Percentiles rank a stretch among this genome's conserved stretches.
These are phyloP conservation scores for Pulveroboletus sp. DNA, from an alignment of 768 basidiomycete species.

Conservation along the genomic window DNA sequence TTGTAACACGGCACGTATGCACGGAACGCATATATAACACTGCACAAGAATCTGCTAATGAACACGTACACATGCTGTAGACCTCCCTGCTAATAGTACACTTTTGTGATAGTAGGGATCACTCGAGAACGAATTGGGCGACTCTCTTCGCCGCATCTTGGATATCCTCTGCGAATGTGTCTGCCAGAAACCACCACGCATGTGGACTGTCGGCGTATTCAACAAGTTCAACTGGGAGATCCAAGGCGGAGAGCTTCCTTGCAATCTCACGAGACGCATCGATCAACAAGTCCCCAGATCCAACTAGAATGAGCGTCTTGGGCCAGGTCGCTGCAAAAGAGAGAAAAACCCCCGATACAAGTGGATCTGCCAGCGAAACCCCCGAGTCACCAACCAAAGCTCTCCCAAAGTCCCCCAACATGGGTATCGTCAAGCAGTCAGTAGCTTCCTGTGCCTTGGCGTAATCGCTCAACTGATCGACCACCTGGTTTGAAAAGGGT, in stretches of 20 bases:
- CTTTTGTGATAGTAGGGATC: neutral
- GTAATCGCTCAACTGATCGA: neutral
- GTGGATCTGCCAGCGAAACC: conserved; percentile 9
- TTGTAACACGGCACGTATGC: too few species aligned
- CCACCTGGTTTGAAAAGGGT: conserved; percentile 30
- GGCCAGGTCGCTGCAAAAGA: conserved; percentile 21
- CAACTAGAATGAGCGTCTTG: conserved; percentile 21
- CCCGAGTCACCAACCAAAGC: conserved; percentile 16
- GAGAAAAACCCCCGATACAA: conserved; percentile 14
- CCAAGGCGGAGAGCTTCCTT: neutral
- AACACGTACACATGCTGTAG: too few species aligned
- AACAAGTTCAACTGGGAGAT: conserved; percentile 19
- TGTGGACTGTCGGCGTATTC: conserved; percentile 25
- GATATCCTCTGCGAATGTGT: conserved; percentile 12
- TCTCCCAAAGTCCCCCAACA: neutral
- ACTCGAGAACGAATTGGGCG: conserved; percentile 6
- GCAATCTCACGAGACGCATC: conserved; percentile 11
- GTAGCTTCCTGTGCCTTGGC: neutral
- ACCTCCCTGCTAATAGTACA: too few species aligned
- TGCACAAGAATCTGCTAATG: too few species aligned
- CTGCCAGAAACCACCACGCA: conserved; percentile 20
- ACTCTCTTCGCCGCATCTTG: conserved; percentile 12
- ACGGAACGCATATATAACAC: too few species aligned
- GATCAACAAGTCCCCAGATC: conserved; percentile 13
- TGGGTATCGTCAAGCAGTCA: neutral